Evolutionary conservation across 805 yeast genomes (phyloP).

Genomic region (Candida verbasci): DNA sequence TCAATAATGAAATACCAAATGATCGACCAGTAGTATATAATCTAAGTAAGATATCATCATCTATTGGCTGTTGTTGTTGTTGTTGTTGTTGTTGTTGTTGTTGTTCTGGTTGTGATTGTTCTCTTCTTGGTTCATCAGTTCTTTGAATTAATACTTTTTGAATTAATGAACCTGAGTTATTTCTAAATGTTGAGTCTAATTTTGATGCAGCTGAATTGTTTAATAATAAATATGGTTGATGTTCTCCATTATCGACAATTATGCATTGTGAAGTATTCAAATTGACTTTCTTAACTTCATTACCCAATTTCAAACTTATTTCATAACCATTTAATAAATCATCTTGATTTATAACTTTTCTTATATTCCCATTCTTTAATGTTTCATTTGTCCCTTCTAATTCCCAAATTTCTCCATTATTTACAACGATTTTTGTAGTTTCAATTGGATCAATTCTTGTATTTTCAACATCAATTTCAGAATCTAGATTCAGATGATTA

Average conservation of each 20-base stretch:
- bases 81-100: neutral
- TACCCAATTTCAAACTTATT: conserved; percentile 16
- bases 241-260: conserved; percentile 27
- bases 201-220: conserved; percentile 33
- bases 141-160: conserved; percentile 22
- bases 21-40: conserved; percentile 4
- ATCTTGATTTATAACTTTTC: conserved; percentile 21
- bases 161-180: conserved; percentile 14
- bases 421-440: conserved; percentile 18
- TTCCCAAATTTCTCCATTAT: conserved; percentile 19
- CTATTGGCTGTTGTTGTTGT: neutral
- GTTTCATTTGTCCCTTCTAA: conserved; percentile 22
- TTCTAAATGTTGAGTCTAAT: conserved; percentile 14
- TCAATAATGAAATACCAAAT: conserved; percentile 5
- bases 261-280: conserved; percentile 41
- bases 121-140: conserved; percentile 6
- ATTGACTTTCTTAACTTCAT: conserved; percentile 10
- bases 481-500: neutral
- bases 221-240: conserved; percentile 35
- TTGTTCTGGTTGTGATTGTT: neutral
- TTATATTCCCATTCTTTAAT: conserved; percentile 9
- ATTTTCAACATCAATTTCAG: neutral
- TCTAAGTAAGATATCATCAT: conserved; percentile 4
- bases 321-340: conserved; percentile 23
- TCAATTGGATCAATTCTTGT: conserved; percentile 10